Base-by-base conservation (phyloP, 495 filamentous ascomycete species). In the Penicillium manginii region DNA sequence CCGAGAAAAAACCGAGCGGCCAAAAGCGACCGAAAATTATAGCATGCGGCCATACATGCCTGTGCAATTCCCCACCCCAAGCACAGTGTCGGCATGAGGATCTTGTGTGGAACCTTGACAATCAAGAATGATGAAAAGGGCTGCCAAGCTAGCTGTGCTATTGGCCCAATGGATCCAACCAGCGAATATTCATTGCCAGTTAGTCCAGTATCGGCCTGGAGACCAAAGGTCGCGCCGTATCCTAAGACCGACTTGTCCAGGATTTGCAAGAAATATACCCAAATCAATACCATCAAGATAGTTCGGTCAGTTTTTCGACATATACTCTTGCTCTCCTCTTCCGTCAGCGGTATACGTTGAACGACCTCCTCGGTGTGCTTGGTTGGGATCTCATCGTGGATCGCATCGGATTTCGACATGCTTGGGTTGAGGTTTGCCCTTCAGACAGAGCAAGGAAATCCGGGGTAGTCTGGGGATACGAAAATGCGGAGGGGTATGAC, bases 251-350 rank as follows among this genome's bases (percentile, higher is more conserved):
- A 72, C 66, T 88, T 89, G 74, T 89, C 86, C 4, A 88, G 75
- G 52, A 88, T 87, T 68, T 86, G 75, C n/a, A 74, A 60, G 45
- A 88, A 87, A 60, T 88, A 88, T 10, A 87, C 84, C 86, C 86
- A 88, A 19, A 82, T 72, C 2, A 88, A 72, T 42, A 89, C 77
- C 11, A 76, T 46, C 3, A 89, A 72, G 49, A 89, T 87, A 22
- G 73, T 74, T 22, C 68, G 69, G 68, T 89, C 86, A 0, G 83
- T 88, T 66, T 87, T 88, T n/a, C 73, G 77, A 14, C 75, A 75
- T 58, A 88, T 87, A 6, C 81, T 81, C 49, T 78, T 74, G 61
- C 69, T 80, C 56, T 83, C 80, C 61, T 79, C 76, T 10, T 82
- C 81, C 0, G 81, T 83, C 50, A 84, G 57, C 15, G 73, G 61